phyloP scores from a whole-genome alignment of 495 filamentous ascomycete genomes.

The Aspergillus baeticus region DNA sequence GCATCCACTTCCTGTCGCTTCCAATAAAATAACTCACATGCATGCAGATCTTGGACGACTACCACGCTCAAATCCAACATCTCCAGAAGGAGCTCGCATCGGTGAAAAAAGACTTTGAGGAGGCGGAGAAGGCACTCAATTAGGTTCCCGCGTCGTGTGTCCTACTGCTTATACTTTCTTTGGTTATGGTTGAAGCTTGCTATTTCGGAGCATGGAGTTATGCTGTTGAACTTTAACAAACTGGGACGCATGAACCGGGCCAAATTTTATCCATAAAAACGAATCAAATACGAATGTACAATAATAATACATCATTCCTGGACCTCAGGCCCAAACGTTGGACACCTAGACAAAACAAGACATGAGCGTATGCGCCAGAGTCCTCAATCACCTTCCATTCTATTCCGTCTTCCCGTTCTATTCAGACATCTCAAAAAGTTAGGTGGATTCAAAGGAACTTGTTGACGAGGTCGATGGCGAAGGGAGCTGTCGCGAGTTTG shows the following conservation, averaged over 20 bases:
- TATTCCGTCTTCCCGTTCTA: not conserved
- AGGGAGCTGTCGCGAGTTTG: constrained; percentile 59
- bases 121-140: constrained; percentile 59
- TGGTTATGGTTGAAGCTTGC: constrained; percentile 10
- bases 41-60: constrained; percentile 80
- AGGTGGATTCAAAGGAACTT: constrained; percentile 64
- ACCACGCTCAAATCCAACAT: constrained; percentile 82
- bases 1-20: not conserved
- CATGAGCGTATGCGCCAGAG: constrained; percentile 1
- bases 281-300: constrained; percentile 28
- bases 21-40: constrained; percentile 10
- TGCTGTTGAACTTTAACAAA: not conserved
- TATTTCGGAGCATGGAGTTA: constrained; percentile 14
- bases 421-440: not conserved
- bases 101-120: constrained; percentile 75
- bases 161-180: constrained; percentile 8
- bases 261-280: constrained; percentile 15
- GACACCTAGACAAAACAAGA: constrained; percentile 2
- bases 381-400: not conserved
- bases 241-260: not conserved
- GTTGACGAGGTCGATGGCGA: constrained; percentile 73
- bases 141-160: not conserved
- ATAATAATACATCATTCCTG: constrained; percentile 36
- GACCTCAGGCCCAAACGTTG: not conserved
- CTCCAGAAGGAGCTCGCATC: constrained; percentile 78